phyloP scores from a whole-genome alignment of 805 yeast species.

The Myxozyma lipomycoides region DNA sequence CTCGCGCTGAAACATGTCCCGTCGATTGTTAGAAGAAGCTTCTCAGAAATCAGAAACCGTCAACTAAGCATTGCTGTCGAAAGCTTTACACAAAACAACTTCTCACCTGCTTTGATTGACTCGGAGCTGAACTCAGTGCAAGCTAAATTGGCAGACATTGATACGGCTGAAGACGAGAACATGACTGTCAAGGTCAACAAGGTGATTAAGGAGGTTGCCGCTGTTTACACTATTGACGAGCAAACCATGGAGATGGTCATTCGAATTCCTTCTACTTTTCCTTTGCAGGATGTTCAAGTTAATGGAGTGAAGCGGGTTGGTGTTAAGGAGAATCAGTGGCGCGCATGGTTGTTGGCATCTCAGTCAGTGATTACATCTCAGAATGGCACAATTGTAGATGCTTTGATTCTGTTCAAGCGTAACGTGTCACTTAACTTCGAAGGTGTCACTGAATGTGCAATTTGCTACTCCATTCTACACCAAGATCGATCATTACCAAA shows the following conservation, averaged over 20 bases:
- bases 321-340: slow-evolving; percentile 88
- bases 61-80: slow-evolving; percentile 60
- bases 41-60: slow-evolving; percentile 60
- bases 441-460: slow-evolving; percentile 95
- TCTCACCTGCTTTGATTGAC: slow-evolving; percentile 62
- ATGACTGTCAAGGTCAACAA: slow-evolving; percentile 58
- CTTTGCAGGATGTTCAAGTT: slow-evolving; percentile 69
- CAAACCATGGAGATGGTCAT: slow-evolving; percentile 78
- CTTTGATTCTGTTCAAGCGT: slow-evolving; percentile 62
- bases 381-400: slow-evolving; percentile 52
- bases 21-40: slow-evolving; percentile 64
- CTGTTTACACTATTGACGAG: slow-evolving; percentile 76
- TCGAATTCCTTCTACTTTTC: slow-evolving; percentile 69
- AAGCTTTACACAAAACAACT: slow-evolving; percentile 52
- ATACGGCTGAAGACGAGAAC: slow-evolving; percentile 37
- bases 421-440: slow-evolving; percentile 82
- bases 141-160: slow-evolving; percentile 36
- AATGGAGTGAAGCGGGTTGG: slow-evolving; percentile 79
- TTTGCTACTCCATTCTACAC: slow-evolving; percentile 83
- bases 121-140: slow-evolving; percentile 54
- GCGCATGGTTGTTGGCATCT: slow-evolving; percentile 89
- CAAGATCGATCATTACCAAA: slow-evolving; percentile 88
- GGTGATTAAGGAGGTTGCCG: slow-evolving; percentile 62
- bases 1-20: slow-evolving; percentile 51
- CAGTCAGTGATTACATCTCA: slow-evolving; percentile 70